Conservation (phyloP, 2,329 filamentous ascomycete species). For the Mycocentrospora acerina region DNA sequence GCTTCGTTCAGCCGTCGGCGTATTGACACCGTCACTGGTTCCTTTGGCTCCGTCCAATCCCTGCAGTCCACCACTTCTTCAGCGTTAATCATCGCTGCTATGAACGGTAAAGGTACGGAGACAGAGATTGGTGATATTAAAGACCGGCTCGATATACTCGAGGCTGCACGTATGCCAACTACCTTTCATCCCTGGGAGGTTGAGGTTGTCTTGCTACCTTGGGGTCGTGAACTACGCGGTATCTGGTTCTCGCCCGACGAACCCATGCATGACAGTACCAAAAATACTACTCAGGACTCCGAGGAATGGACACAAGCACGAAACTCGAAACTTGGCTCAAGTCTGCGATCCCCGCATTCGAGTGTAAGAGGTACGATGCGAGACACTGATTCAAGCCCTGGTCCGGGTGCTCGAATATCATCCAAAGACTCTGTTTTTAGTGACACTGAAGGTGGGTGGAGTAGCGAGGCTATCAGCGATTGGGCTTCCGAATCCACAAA, state of each 20-base stretch:
- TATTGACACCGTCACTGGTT: conserved; percentile 36
- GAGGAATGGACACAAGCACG: conserved; percentile 51
- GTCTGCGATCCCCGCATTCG: conserved; percentile 5
- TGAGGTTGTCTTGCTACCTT: conserved; percentile 75
- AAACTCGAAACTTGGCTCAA: conserved; percentile 13
- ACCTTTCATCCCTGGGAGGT: conserved; percentile 68
- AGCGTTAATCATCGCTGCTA: conserved; percentile 36
- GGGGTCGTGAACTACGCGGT: conserved; percentile 56
- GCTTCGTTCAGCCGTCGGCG: conserved; percentile 29
- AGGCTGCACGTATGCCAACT: conserved; percentile 62
- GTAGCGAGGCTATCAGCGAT: conserved; percentile 49
- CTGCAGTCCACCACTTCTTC: conserved; percentile 42
- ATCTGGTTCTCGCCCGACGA: conserved; percentile 54
- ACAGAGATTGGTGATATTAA: conserved; percentile 52
- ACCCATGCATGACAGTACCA: conserved; percentile 39
- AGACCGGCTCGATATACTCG: conserved; percentile 54
- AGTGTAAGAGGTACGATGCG: conserved; percentile 6
- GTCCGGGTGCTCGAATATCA: conserved; percentile 11
- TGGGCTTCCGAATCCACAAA: conserved; percentile 50
- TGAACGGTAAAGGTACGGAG: conserved; percentile 43
- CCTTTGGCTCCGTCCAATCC: conserved; percentile 46
- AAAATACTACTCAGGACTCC: conserved; percentile 42
- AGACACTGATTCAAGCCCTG: conserved; percentile 29
- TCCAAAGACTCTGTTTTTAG: conserved; percentile 20
- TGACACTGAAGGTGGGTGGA: conserved; percentile 50